These are phyloP conservation scores for Oidiodendron maius DNA, from an alignment of 495 filamentous ascomycete genomes.

Conservation along the genomic window DNA sequence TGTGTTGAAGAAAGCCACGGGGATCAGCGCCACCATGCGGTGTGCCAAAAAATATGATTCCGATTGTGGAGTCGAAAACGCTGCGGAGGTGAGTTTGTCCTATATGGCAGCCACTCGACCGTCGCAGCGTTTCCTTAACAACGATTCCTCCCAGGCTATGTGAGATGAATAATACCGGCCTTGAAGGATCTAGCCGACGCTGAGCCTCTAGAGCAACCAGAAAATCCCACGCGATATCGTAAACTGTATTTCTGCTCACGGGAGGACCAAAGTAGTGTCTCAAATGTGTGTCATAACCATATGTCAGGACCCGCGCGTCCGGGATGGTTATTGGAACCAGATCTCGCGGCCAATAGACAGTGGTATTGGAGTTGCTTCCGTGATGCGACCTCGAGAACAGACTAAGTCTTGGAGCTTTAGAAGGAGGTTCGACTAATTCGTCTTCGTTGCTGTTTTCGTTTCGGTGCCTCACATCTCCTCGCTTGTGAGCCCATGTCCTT, in stretches of 20 bases:
- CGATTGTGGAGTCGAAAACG: slow-evolving; percentile 25
- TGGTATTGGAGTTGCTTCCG: not conserved
- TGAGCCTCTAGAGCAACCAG: slow-evolving; percentile 9
- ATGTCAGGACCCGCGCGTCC: slow-evolving; percentile 24
- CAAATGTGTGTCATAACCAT: slow-evolving; percentile 27
- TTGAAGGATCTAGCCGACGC: slow-evolving; percentile 1
- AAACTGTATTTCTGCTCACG: slow-evolving; percentile 16
- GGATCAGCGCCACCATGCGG: slow-evolving; percentile 31
- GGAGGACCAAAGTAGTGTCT: slow-evolving; percentile 17
- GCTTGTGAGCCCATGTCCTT: slow-evolving; percentile 21
- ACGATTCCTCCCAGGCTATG: slow-evolving; percentile 16
- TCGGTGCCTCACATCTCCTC: not conserved
- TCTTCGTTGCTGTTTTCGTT: slow-evolving; percentile 3
- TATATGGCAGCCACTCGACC: slow-evolving; percentile 1
- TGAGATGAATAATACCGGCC: slow-evolving; percentile 16
- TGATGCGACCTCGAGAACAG: slow-evolving; percentile 3
- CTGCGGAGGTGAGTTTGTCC: slow-evolving; percentile 22
- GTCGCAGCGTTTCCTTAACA: slow-evolving; percentile 8
- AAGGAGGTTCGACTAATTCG: slow-evolving; percentile 3
- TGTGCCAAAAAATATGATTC: slow-evolving; percentile 36
- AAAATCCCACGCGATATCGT: slow-evolving; percentile 13
- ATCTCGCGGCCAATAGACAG: slow-evolving; percentile 17
- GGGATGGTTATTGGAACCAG: slow-evolving; percentile 20
- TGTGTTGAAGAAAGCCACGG: slow-evolving; percentile 10
- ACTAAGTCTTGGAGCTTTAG: slow-evolving; percentile 4